Base-by-base conservation (phyloP, 345 rosid species). In the Populus ilicifolia region DNA sequence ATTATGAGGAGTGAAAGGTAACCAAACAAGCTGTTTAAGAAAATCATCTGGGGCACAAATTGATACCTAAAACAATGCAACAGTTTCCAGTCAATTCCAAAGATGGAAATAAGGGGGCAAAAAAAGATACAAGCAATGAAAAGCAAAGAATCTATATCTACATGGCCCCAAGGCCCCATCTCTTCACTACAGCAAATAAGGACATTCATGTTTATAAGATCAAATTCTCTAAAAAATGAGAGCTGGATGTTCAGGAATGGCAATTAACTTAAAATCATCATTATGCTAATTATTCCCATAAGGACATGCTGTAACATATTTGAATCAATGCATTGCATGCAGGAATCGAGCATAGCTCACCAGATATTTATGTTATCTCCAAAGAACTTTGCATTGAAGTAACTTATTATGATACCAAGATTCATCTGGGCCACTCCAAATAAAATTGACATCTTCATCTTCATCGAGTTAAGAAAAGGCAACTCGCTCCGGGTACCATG, bases 361-460 rank as follows among this genome's bases (percentile, higher is more conserved):
- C 99, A 90, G 81, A 89, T 38, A 70, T 96, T 96, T 43, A 93
- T 27, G 39, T 84, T 66, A 63, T 82, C 88, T 56, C 82, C 69
- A 69, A 93, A 96, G 89, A 89, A 96, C 78, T 67, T 82, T 76
- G 98, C 99, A 85, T 96, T 96, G 83, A 87, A 90, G 85, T 82
- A 96, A 83, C 99, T 96, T 88, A 93, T 77, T 44, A 93, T 79
- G 77, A 91, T 90, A 75, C 98, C 99, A 54, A 96, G 99, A 86
- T 96, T 92, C 99, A 96, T 96, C 81, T 96, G 98, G 72, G 95
- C 82, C 75, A 96, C 98, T 84, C 99, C 99, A 64, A 93, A 83
- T 69, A 93, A 92, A 80, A 96, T 96, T 41, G 99, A 96, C 99
- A 96, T 93, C 89, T 96, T 96, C 99, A 96, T 96, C 93, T 96